These are phyloP conservation scores for Eimeria praecox DNA, from an alignment of 169 alveolate genomes.

Conservation along the genomic window DNA sequence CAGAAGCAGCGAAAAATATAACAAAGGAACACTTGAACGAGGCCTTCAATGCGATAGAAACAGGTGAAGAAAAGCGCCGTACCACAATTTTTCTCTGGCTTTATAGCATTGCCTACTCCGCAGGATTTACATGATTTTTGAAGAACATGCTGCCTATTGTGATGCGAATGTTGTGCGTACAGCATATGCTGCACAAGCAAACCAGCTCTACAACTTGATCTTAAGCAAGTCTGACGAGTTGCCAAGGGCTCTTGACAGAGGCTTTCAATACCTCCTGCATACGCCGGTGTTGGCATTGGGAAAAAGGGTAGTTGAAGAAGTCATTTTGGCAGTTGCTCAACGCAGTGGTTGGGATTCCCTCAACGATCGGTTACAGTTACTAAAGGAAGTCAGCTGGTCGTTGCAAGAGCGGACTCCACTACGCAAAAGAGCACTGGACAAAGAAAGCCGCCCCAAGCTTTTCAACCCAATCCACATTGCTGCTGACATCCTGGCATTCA, in stretches of 20 bases:
- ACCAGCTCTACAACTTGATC: slow-evolving; percentile 3
- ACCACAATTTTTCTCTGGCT: not conserved
- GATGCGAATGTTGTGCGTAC: not conserved
- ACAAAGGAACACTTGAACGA: not conserved
- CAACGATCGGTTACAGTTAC: not conserved
- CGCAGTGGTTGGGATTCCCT: slow-evolving; percentile 41
- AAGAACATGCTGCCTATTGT: not conserved
- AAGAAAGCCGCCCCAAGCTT: slow-evolving; percentile 30
- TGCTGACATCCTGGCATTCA: slow-evolving; percentile 5
- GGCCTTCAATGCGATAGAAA: slow-evolving; percentile 42
- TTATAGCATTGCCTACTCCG: not conserved
- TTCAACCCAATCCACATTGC: slow-evolving; percentile 9
- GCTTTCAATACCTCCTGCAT: not conserved
- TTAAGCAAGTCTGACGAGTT: not conserved
- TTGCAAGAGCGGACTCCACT: not conserved
- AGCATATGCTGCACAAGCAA: slow-evolving; percentile 22
- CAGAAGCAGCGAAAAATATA: slow-evolving; percentile 19
- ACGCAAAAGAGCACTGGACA: slow-evolving; percentile 1
- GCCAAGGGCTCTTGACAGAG: not conserved
- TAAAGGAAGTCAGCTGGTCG: slow-evolving; percentile 4
- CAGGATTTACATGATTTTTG: not conserved
- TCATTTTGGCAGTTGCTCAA: slow-evolving; percentile 10
- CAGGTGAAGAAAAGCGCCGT: not conserved
- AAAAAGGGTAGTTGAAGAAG: slow-evolving; percentile 9
- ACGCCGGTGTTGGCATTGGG: slow-evolving; percentile 38